Base-by-base conservation (phyloP, 306 rosid species). In the Quercus engelmannii region DNA sequence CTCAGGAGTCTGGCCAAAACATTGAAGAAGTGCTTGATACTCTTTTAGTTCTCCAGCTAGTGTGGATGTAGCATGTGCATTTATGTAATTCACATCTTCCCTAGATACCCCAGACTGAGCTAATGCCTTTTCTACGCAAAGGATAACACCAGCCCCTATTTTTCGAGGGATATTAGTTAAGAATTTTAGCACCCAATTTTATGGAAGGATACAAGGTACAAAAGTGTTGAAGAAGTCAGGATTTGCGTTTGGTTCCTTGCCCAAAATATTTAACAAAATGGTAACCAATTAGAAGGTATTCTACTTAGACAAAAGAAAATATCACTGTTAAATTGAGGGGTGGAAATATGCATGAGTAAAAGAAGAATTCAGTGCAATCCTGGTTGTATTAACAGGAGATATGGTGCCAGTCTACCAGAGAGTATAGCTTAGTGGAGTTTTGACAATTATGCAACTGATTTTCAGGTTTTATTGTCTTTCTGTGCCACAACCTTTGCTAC, bases 51-150 rank as follows among this genome's bases (percentile, higher is more conserved):
- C 99, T 25, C 97, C 98, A 23, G 98, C 90, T 41, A 88, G 99
- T 31, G 99, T 91, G 77, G 99, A 96, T 26, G 99, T 88, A 15
- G 99, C 99, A 76, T 96, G 99, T 25, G 99, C 99, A 75, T 96
- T 93, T 63, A 96, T 91, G 90, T 96, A 96, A 78, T 96, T 96
- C 71, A 96, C 93, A 78, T 93, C 98, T 87, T 90, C 96, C 81
- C 80, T 91, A 17, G 96, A 85, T 77, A 96, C 86, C 46, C 99
- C 97, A 65, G 98, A 84, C 74, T 87, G 91, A 83, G 86, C 82
- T 77, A 96, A 89, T 64, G 99, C 99, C 79, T 83, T 93, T 83
- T 96, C 98, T 46, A 96, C 88, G 93, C 99, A 96, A 68, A 90
- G 98, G 59, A 90, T 90, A 73, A 93, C 88, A 3, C 98, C 98